Base-by-base conservation (phyloP, 495 filamentous ascomycete species). In the Apiosordaria backusii region DNA sequence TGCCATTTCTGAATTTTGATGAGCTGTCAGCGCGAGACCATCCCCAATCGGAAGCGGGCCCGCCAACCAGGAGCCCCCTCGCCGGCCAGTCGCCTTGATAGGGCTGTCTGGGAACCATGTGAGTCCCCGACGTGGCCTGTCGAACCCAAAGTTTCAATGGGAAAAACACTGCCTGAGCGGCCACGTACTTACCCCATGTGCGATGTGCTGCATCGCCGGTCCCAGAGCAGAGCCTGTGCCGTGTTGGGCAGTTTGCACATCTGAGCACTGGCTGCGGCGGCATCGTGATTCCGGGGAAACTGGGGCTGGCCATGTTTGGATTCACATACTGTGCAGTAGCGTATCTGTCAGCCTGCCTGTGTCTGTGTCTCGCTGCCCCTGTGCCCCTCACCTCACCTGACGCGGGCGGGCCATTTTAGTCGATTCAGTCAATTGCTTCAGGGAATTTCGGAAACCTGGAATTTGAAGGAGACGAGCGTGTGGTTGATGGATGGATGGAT, bases 11-110 rank as follows among this genome's bases (percentile, higher is more conserved):
- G 40, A 24, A 19, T 19, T 4, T 50, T 52, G 59, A 62, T 62
- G 24, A n/a, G 61, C 19, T 63, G 45, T 53, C 61, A 53, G 25
- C n/a, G 60, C 24, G 25, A 25, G 26, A 27, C 19, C 50, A 45
- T 45, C 64, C 60, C 70, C 70, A 68, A 72, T 69, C 70, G 63
- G 65, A 66, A 62, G 24, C 40, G 5, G 61, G 58, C 57, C 65
- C 70, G 63, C 67, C 50, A 59, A 52, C 22, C 54, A 57, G 64
- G 65, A 57, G 9, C 5, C 27, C 66, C 23, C 45, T 29, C 18
- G 15, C 65, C 62, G 64, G 50, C 67, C 63, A 27, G 24, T 26
- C 60, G 45, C 19, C 24, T 65, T 65, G 67, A 55, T 67, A 60
- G 55, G 26, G 40, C 19, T 19, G 52, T 53, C 59, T 65, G 64